phyloP scores from a whole-genome alignment of 2,329 filamentous ascomycete species.

The Talaromyces sp. region DNA sequence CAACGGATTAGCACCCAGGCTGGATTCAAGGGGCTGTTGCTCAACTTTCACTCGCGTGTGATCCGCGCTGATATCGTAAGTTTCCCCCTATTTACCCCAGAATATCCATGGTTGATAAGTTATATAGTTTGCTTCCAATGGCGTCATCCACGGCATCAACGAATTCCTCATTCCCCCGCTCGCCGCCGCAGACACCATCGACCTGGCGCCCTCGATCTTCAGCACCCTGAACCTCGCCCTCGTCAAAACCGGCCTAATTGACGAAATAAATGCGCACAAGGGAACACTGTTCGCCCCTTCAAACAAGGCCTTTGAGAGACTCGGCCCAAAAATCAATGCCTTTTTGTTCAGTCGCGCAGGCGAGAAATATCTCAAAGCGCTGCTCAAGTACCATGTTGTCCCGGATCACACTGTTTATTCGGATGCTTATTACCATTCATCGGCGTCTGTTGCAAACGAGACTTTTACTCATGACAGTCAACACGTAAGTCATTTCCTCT shows the following conservation, averaged over 20 bases:
- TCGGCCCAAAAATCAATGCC: conserved; percentile 63
- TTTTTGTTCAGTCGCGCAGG: conserved; percentile 78
- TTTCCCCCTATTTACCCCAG: not conserved
- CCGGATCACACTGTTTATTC: conserved; percentile 72
- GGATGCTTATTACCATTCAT: conserved; percentile 66
- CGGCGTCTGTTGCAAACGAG: conserved; percentile 19
- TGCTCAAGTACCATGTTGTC: conserved; percentile 73
- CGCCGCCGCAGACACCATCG: conserved; percentile 59
- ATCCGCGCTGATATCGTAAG: conserved; percentile 64
- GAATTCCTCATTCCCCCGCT: conserved; percentile 70
- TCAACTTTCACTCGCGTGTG: conserved; percentile 75
- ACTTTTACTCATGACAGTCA: conserved; percentile 15
- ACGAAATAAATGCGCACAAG: conserved; percentile 55
- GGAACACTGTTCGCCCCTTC: conserved; percentile 75
- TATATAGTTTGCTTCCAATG: conserved; percentile 64
- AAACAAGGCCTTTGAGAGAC: conserved; percentile 70
- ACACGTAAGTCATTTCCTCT: conserved; percentile 1
- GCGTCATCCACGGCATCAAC: conserved; percentile 73
- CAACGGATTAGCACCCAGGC: conserved; percentile 70
- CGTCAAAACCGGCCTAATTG: conserved; percentile 66
- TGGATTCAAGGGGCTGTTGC: conserved; percentile 57
- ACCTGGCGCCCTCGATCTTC: conserved; percentile 64
- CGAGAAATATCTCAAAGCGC: conserved; percentile 67
- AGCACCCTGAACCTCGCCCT: conserved; percentile 73
- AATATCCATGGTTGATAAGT: not conserved